These are phyloP conservation scores for Oryza nivara DNA, from an alignment of 176 grass and related monocot species.

Conservation along the genomic window DNA sequence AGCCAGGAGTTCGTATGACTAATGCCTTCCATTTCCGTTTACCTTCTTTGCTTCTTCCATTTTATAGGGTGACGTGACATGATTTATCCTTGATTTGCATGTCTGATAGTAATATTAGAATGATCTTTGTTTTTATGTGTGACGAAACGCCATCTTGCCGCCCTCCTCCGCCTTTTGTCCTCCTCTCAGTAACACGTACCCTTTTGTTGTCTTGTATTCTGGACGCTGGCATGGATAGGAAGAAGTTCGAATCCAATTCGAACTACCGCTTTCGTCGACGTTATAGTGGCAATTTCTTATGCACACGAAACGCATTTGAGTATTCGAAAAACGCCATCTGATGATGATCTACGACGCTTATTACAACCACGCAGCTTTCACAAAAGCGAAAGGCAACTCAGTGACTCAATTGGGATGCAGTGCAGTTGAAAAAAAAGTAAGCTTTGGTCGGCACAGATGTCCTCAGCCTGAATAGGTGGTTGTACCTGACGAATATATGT, in stretches of 20 bases:
- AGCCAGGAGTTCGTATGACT: neutral
- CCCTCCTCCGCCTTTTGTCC: neutral
- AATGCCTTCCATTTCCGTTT: neutral
- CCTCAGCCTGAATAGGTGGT: conserved; percentile 24
- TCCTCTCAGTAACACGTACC: conserved; percentile 6
- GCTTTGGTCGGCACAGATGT: conserved; percentile 23
- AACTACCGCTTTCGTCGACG: conserved; percentile 41
- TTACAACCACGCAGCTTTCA: conserved; percentile 16
- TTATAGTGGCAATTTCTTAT: conserved; percentile 15
- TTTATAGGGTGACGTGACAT: neutral
- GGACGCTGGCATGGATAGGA: neutral
- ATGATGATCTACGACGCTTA: conserved; percentile 18
- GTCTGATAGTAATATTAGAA: neutral
- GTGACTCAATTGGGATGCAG: neutral
- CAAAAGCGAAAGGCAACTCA: neutral
- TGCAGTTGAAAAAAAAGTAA: neutral
- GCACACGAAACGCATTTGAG: conserved; percentile 21
- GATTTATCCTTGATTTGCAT: neutral
- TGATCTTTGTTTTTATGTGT: neutral
- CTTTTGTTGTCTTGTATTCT: conserved; percentile 27
- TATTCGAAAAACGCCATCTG: neutral
- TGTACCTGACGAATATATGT: conserved; percentile 25
- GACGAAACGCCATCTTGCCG: neutral
- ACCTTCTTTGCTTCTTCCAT: neutral
- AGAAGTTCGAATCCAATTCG: neutral